phyloP scores from a whole-genome alignment of 352 stramenopile species.

The Pythium aphanidermatum region DNA sequence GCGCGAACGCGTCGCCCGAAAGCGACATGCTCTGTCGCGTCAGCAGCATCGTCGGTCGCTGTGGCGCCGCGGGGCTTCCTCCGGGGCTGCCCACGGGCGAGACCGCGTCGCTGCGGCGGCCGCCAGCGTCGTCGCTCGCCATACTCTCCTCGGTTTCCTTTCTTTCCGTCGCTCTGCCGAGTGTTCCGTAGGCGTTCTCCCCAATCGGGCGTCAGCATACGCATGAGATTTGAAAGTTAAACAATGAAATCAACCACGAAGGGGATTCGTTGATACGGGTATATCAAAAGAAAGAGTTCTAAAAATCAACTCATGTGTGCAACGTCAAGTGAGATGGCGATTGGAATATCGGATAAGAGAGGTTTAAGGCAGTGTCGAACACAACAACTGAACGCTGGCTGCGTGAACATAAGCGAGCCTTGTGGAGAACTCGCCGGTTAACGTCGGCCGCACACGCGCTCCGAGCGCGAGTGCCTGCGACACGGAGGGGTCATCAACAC shows the following conservation, averaged over 20 bases:
- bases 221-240: background rate
- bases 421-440: constrained; percentile 8
- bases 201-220: background rate
- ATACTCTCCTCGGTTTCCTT: background rate
- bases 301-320: too few species aligned
- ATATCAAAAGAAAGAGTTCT: too few species aligned
- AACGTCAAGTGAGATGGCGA: constrained; percentile 9
- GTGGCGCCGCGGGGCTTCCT: constrained; percentile 10
- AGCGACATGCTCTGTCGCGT: constrained; percentile 23
- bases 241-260: too few species aligned
- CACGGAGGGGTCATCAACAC: too few species aligned
- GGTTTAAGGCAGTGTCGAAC: constrained; percentile 15
- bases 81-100: constrained; percentile 8
- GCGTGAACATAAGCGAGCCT: constrained; percentile 12
- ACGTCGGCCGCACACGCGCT: too few species aligned
- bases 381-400: constrained; percentile 10
- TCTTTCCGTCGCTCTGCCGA: background rate
- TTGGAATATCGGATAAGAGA: constrained; percentile 4
- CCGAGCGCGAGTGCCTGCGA: too few species aligned
- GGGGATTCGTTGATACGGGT: too few species aligned
- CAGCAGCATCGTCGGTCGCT: constrained; percentile 15
- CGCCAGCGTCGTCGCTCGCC: constrained; percentile 14
- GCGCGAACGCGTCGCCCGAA: constrained; percentile 48
- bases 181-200: too few species aligned
- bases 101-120: constrained; percentile 9